Base-by-base conservation (phyloP, 106 monocot species). In the Dioscorea zingiberensis region DNA sequence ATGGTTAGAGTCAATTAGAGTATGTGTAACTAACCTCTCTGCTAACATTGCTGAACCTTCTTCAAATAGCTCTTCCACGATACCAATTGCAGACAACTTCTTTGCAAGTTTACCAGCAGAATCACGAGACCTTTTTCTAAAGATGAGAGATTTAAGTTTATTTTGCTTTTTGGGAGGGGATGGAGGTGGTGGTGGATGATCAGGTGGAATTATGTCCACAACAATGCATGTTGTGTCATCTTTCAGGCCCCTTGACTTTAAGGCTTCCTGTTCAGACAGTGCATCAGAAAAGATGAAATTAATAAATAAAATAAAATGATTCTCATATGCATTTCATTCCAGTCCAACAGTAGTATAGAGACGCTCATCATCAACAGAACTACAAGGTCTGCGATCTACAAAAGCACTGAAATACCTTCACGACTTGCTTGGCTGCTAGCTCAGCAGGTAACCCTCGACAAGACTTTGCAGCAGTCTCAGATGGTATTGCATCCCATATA, bases 191-290 rank as follows among this genome's bases (percentile, higher is more conserved):
- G 65, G 57, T 27, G 84, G 80, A 65, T 78, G 72, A 66, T 89
- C 86, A 58, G 89, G 86, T 59, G 86, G 93, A 49, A 86, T 81
- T 68, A 99, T 82, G 66, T 99, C 98, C 47, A 99, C 89, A 66
- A 99, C 93, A 66, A 99, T 86, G 84, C 98, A 99, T 16, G 98
- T 99, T 30, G 93, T 99, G 77, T 99, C 98, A 67, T 99, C 98
- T 74, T 82, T 99, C 64, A 99, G 72, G 4, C 98, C 98, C 71
- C 87, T 99, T 78, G 89, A 67, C 64, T 89, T 80, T 73, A 99
- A 76, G 54, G 98, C 98, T 84, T 99, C 93, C 98, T 99, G 54
- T 32, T 38, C 38, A 38, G 38, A 77, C 55, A 23, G 38, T 46
- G 16, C 38, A 62, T 64, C n/a, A 66, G 24, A 59, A 69, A 53